Evolutionary conservation across 768 basidiomycete genomes (phyloP), one percentile per base, ranked within the genome.

Genomic region (Melanogaster broomeanus): DNA sequence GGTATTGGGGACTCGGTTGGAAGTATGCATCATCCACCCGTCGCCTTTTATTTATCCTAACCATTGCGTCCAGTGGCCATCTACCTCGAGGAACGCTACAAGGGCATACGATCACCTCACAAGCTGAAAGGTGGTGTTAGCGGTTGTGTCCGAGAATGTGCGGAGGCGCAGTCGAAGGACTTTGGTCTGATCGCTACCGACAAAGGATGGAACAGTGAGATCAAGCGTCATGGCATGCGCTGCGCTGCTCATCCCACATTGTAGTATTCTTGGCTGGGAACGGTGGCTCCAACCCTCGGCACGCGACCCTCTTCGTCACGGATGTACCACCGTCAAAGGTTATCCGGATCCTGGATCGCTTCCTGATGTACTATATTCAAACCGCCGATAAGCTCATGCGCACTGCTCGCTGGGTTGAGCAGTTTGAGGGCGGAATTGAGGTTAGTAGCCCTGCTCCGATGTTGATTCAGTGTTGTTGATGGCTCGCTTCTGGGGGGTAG

Each of bases 101-200:
- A 82, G 49, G 85, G 87, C 16, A 77, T 89, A 39, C 74, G 83
- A 10, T 77, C 78, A 5, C 85, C 85, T n/a, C 85, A 86, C 65
- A 88, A 88, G 64, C 70, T 89, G 63, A 88, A 89, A 67, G 87
- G 87, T 22, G 88, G 88, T 11, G 85, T 90, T 4, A 82, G 80
- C 19, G 87, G 87, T 18, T 89, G 87, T 60, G 77, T 86, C 0
- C 77, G 87, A 16, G 88, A 89, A 62, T 90, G 88, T 53, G 88
- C 87, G 0, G 88, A 89, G 65, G 87, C 88, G 2, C 88, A 90
- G 59, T 72, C 72, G 12, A 87, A 82, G 61, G 87, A 89, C 64
- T 90, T 89, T 58, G 87, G 87, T 12, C 67, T 88, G 34, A 89
- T 89, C 49, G 87, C 87, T 2, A 87, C 85, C 0, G 83, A 82